A percentile compares a stretch with the other conserved stretches of the same genome.
Evolutionary conservation across 768 basidiomycete species (phyloP).

Genomic region (Phaffia tasmanica): DNA sequence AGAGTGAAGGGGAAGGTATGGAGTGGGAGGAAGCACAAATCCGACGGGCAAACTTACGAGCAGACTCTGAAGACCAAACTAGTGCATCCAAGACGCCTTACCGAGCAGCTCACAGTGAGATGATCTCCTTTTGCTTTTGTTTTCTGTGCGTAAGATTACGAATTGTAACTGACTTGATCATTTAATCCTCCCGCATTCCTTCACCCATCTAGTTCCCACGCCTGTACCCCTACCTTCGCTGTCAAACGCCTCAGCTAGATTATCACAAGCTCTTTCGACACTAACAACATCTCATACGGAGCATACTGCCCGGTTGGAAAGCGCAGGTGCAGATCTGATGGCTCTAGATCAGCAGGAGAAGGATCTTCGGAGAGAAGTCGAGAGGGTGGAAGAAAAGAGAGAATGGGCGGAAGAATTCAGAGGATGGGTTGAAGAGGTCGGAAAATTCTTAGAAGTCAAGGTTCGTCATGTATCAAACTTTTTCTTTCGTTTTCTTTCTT

Average conservation of each 20-base stretch:
- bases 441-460: slow-evolving; percentile 80
- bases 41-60: slow-evolving; percentile 56
- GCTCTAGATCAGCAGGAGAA: slow-evolving; percentile 57
- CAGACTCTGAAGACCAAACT: slow-evolving; percentile 27
- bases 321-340: slow-evolving; percentile 52
- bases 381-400: slow-evolving; percentile 61
- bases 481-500: background rate
- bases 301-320: slow-evolving; percentile 49
- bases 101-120: slow-evolving; percentile 59
- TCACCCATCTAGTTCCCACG: slow-evolving; percentile 49
- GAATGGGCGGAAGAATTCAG: slow-evolving; percentile 69
- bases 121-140: background rate
- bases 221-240: slow-evolving; percentile 55
- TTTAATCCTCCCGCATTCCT: background rate
- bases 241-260: slow-evolving; percentile 49
- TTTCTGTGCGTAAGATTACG: too few species aligned
- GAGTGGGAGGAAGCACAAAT: slow-evolving; percentile 82
- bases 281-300: slow-evolving; percentile 58
- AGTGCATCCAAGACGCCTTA: slow-evolving; percentile 48
- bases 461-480: slow-evolving; percentile 39
- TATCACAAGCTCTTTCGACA: slow-evolving; percentile 51
- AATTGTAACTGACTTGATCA: background rate
- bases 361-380: slow-evolving; percentile 64
- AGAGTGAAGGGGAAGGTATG: slow-evolving; percentile 43
- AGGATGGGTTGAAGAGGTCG: slow-evolving; percentile 71